Evolutionary conservation across 495 filamentous ascomycete genomes (phyloP).

Genomic region (Aspergillus haitiensis): DNA sequence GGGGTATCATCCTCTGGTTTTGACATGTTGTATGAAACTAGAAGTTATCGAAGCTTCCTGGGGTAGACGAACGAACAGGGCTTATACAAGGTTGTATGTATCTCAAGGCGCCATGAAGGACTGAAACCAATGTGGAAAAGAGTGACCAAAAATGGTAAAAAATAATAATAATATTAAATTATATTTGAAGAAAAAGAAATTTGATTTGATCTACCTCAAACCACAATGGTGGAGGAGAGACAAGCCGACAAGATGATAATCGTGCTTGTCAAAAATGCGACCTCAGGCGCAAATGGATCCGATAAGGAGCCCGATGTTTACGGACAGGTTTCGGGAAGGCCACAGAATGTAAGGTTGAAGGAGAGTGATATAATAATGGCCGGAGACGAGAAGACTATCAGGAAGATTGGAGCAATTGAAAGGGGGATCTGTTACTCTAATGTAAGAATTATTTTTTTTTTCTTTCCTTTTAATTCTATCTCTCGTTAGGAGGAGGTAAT

Average conservation of each 20-base stretch:
- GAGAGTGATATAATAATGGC: too few relatives aligned
- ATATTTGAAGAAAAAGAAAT: neutral
- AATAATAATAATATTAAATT: neutral
- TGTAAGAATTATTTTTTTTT: too few relatives aligned
- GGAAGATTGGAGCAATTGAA: too few relatives aligned
- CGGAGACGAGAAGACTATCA: too few relatives aligned
- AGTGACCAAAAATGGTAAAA: neutral
- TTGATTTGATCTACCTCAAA: neutral
- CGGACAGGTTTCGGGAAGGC: neutral
- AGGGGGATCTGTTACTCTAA: too few relatives aligned
- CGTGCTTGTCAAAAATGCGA: neutral
- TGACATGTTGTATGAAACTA: conserved; percentile 11
- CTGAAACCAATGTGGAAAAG: neutral
- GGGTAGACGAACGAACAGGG: neutral
- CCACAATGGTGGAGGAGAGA: neutral
- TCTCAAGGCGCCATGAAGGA: neutral
- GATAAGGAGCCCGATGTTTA: neutral
- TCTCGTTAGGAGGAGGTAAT: neutral
- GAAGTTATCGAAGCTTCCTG: neutral
- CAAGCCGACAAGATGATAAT: too few relatives aligned
- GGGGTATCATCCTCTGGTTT: conserved; percentile 10
- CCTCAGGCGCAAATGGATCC: neutral
- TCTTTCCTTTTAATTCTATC: too few relatives aligned
- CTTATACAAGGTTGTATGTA: neutral
- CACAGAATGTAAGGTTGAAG: neutral